phyloP scores from a whole-genome alignment of 2,329 filamentous ascomycete species.

The Aspergillus piperis region DNA sequence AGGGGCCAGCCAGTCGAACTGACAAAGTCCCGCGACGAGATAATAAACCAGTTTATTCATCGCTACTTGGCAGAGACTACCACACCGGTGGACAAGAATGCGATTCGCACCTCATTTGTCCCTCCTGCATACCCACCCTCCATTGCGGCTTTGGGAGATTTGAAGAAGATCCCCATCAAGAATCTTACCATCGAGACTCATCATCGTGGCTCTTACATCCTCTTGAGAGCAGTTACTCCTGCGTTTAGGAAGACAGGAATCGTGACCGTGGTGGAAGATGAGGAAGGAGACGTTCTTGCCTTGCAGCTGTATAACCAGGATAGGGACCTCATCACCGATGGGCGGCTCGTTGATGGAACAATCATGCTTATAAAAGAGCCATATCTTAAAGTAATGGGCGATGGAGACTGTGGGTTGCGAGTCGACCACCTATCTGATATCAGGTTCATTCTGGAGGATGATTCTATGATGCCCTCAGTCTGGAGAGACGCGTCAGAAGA shows the following conservation, averaged over 20 bases:
- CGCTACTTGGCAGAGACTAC: conserved; percentile 6
- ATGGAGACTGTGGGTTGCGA: conserved; percentile 48
- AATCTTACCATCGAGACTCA: conserved; percentile 43
- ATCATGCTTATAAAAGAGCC: conserved; percentile 57
- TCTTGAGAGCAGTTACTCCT: conserved; percentile 34
- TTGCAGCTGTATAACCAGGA: conserved; percentile 49
- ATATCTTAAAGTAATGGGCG: conserved; percentile 48
- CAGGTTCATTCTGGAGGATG: conserved; percentile 36
- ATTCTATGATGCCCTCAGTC: conserved; percentile 44
- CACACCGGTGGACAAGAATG: background rate
- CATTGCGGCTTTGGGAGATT: conserved; percentile 9
- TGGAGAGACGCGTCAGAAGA: conserved; percentile 31
- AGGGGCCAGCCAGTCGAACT: conserved; percentile 14
- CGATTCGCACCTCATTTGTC: conserved; percentile 18
- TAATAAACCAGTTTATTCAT: conserved; percentile 20
- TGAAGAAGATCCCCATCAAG: conserved; percentile 33
- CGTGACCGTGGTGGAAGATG: conserved; percentile 45
- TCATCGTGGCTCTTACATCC: conserved; percentile 40
- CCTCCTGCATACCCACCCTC: conserved; percentile 25
- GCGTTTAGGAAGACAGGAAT: conserved; percentile 34
- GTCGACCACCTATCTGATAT: conserved; percentile 58
- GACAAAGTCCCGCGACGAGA: conserved; percentile 19
- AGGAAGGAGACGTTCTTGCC: conserved; percentile 36
- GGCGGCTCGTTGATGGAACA: conserved; percentile 37
- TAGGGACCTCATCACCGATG: conserved; percentile 31